Percentiles rank a stretch among this genome's conserved stretches.
phyloP scores from a whole-genome alignment of 78 protist genomes.

The Planoprotostelium fungivorum region DNA sequence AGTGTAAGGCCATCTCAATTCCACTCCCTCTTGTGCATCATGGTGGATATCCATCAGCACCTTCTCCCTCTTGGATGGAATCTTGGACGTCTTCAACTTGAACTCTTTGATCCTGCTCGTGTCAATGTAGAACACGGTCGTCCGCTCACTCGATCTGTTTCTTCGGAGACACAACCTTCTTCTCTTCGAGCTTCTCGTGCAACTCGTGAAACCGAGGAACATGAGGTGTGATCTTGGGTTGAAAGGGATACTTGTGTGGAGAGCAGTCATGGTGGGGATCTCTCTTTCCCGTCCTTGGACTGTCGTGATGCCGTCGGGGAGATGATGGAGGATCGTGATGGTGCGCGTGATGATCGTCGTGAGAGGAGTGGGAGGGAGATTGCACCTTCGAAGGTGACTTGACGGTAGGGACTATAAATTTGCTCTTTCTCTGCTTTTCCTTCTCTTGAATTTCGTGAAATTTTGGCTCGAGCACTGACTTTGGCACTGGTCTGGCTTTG shows the following conservation, averaged over 20 bases:
- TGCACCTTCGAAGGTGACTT: not conserved
- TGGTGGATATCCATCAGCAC: not conserved
- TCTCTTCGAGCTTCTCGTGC: not conserved
- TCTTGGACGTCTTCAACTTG: not conserved
- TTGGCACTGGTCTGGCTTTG: not conserved
- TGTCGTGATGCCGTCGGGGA: not conserved
- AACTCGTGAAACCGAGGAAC: not conserved
- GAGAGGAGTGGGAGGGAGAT: no score
- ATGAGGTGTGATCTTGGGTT: not conserved
- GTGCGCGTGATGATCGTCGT: no score
- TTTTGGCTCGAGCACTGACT: not conserved
- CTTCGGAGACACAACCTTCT: not conserved
- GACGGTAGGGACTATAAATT: not conserved
- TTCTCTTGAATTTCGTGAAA: not conserved
- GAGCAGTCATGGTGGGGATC: not conserved
- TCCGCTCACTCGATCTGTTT: no score
- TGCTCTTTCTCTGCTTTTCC: not conserved
- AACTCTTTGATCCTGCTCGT: not conserved
- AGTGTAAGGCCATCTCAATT: not conserved
- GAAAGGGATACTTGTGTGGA: not conserved
- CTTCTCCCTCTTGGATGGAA: not conserved
- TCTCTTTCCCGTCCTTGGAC: no score
- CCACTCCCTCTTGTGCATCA: not conserved
- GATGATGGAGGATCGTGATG: no score
- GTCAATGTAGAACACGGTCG: no score